A percentile compares a stretch with the other conserved stretches of the same genome.
These are phyloP conservation scores for Phaseolus lunatus DNA, from an alignment of 306 rosid species.

Conservation along the genomic window DNA sequence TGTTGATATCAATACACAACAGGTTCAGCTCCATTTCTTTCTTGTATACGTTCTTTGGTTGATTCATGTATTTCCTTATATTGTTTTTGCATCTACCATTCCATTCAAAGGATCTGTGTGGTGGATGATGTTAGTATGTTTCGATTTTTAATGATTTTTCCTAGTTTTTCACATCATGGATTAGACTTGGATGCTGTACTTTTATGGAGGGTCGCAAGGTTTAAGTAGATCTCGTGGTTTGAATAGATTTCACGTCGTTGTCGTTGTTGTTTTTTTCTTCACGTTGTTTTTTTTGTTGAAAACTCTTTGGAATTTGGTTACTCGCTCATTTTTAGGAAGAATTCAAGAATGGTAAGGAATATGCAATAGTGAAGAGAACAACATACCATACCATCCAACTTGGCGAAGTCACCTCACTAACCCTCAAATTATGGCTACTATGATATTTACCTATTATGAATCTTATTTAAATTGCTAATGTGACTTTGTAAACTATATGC, in stretches of 20 bases:
- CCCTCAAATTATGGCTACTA: neutral
- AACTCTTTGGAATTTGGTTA: neutral
- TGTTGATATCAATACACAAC: slow-evolving; percentile 96
- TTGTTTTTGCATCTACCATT: slow-evolving; percentile 14
- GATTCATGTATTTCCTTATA: slow-evolving; percentile 18
- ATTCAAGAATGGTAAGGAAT: neutral
- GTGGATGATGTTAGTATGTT: neutral
- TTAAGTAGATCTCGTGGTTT: neutral
- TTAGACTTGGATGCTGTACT: slow-evolving; percentile 19
- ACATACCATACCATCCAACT: slow-evolving; percentile 4
- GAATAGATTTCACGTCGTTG: neutral
- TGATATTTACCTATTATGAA: neutral
- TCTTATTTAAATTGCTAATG: neutral
- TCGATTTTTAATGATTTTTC: neutral
- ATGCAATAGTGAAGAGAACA: neutral
- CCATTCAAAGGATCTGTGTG: slow-evolving; percentile 13
- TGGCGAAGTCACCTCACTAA: neutral
- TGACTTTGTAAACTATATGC: neutral
- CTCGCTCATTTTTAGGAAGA: neutral
- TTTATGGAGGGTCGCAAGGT: neutral
- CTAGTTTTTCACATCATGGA: neutral
- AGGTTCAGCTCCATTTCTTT: slow-evolving; percentile 54
- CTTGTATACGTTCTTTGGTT: neutral
- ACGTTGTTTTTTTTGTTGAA: slow-evolving; percentile 6
- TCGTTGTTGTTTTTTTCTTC: neutral